A percentile compares a stretch with the other conserved stretches of the same genome.
These are phyloP conservation scores for Cystobasidium tubakii DNA, from an alignment of 768 basidiomycete species.

Conservation along the genomic window DNA sequence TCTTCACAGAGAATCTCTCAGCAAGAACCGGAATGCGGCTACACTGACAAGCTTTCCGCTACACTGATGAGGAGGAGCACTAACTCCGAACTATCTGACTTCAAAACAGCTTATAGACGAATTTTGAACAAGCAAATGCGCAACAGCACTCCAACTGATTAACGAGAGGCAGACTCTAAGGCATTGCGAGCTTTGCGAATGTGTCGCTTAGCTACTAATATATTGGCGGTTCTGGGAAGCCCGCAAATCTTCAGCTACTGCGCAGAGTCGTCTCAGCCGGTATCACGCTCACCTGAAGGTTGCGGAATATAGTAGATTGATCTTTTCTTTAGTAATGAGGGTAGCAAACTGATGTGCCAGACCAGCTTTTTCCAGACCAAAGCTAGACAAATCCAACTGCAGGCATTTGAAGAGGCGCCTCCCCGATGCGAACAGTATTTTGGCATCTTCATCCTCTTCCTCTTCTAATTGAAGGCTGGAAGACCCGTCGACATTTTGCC, in stretches of 20 bases:
- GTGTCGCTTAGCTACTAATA: conserved; percentile 55
- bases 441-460: not conserved
- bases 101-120: not conserved
- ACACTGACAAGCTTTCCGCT: no score
- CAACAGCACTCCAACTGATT: no score
- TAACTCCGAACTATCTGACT: not conserved
- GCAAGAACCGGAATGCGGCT: no score
- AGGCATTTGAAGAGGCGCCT: conserved; percentile 57
- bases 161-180: conserved; percentile 25
- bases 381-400: conserved; percentile 67
- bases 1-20: not conserved
- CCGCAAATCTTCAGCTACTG: not conserved
- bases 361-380: conserved; percentile 71
- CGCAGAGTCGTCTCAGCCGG: not conserved
- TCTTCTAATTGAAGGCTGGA: conserved; percentile 51
- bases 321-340: conserved; percentile 61
- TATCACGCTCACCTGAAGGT: conserved; percentile 58
- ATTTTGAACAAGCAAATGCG: no score
- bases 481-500: not conserved
- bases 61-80: no score
- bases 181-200: conserved; percentile 37
- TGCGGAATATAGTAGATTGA: conserved; percentile 78
- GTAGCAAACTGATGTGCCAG: conserved; percentile 70
- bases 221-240: conserved; percentile 58
- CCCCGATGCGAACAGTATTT: not conserved